A percentile compares a stretch with the other conserved stretches of the same genome.
Evolutionary conservation across 805 yeast genomes (phyloP).

Genomic region (Zygotorulaspora chibaensis): DNA sequence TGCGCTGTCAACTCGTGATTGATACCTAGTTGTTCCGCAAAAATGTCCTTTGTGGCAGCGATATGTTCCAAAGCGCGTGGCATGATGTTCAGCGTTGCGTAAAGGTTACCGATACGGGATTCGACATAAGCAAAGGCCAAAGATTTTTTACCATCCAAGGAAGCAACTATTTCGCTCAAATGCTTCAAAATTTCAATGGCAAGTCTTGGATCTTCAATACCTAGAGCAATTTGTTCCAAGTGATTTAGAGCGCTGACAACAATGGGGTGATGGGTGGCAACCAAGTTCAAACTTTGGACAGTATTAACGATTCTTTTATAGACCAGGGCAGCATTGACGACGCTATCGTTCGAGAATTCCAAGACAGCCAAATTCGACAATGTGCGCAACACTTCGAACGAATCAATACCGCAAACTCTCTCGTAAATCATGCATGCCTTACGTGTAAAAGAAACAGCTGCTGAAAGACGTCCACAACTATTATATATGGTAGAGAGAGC

Average conservation of each 20-base stretch:
- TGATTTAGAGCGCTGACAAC: conserved; percentile 49
- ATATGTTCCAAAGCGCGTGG: conserved; percentile 54
- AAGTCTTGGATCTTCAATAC: conserved; percentile 52
- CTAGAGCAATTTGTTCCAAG: conserved; percentile 52
- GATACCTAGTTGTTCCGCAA: conserved; percentile 57
- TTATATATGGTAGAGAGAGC: conserved; percentile 63
- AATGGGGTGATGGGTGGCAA: conserved; percentile 66
- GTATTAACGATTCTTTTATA: conserved; percentile 55
- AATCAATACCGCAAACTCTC: conserved; percentile 76
- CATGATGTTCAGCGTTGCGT: conserved; percentile 49
- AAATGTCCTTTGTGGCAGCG: conserved; percentile 51
- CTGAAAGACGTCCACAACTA: conserved; percentile 50
- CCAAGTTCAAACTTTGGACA: conserved; percentile 39
- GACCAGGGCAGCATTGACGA: conserved; percentile 57
- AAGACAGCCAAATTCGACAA: conserved; percentile 69
- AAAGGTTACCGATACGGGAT: conserved; percentile 64
- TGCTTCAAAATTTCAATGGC: conserved; percentile 51
- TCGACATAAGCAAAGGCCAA: conserved; percentile 60
- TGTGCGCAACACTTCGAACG: conserved; percentile 67
- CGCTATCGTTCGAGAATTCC: conserved; percentile 59
- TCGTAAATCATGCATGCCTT: conserved; percentile 71
- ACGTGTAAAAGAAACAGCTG: conserved; percentile 62
- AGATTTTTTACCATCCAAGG: conserved; percentile 53
- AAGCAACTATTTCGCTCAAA: conserved; percentile 48
- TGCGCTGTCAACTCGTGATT: conserved; percentile 66